phyloP scores from a whole-genome alignment of 2,329 filamentous ascomycete species.

The Colletotrichum theobromicola region DNA sequence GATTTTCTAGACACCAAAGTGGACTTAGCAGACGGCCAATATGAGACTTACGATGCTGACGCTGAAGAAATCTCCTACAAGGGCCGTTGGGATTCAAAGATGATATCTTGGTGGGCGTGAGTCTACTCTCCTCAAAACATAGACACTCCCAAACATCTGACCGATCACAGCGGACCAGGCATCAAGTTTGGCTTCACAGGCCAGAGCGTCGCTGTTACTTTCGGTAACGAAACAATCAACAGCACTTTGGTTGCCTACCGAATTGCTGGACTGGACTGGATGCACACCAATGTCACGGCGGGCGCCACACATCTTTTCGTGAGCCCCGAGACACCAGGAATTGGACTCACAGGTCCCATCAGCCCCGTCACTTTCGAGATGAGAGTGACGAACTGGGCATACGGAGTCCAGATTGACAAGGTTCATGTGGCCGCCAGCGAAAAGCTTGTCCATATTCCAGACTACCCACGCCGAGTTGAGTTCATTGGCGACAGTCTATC shows the following conservation, averaged over 20 bases:
- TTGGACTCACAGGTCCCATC: constrained; percentile 46
- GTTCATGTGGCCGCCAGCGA: constrained; percentile 53
- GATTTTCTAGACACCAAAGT: constrained; percentile 46
- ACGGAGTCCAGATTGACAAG: constrained; percentile 60
- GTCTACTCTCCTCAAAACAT: constrained; percentile 26
- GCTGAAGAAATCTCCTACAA: constrained; percentile 64
- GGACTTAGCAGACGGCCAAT: constrained; percentile 33
- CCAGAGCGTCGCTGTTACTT: constrained; percentile 56
- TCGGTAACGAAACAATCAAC: constrained; percentile 55
- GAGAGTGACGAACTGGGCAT: constrained; percentile 66
- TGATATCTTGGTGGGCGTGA: constrained; percentile 66
- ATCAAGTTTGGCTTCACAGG: constrained; percentile 62
- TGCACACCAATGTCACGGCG: constrained; percentile 64
- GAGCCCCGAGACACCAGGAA: constrained; percentile 46
- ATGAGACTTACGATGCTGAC: constrained; percentile 53
- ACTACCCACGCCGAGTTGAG: constrained; percentile 41
- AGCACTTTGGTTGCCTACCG: constrained; percentile 61
- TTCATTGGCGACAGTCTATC: constrained; percentile 55
- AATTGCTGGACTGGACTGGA: constrained; percentile 64
- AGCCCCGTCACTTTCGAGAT: constrained; percentile 58
- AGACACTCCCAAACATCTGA: constrained; percentile 5
- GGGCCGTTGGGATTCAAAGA: constrained; percentile 65
- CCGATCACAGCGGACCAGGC: constrained; percentile 47
- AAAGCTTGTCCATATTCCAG: constrained; percentile 47
- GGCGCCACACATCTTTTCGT: constrained; percentile 62